Evolutionary conservation across 1,284 basidiomycete genomes (phyloP).

Genomic region (Coniferiporia sulphurascens): DNA sequence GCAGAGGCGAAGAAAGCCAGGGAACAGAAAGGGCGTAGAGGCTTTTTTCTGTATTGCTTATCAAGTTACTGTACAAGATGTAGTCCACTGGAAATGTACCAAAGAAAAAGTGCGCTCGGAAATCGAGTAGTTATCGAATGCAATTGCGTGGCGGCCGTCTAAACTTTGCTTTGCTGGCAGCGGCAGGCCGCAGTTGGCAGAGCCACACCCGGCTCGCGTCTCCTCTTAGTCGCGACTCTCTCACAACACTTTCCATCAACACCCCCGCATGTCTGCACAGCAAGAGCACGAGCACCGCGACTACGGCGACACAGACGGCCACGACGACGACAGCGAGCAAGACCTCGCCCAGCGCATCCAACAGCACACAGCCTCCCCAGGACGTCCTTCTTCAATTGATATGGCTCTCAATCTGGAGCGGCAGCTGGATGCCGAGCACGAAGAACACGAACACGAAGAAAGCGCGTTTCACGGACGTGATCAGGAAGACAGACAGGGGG

Average conservation of each 20-base stretch:
- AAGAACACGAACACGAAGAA: slow-evolving; percentile 8
- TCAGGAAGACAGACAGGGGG: slow-evolving; percentile 37
- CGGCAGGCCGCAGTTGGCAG: too few relatives aligned
- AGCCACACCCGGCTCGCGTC: neutral
- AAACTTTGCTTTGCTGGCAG: slow-evolving; percentile 8
- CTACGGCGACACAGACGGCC: neutral
- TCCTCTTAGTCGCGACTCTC: neutral
- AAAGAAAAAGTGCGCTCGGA: neutral
- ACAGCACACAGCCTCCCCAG: neutral
- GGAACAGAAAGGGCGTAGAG: neutral
- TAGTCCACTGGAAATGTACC: slow-evolving; percentile 1
- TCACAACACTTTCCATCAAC: neutral
- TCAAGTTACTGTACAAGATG: slow-evolving; percentile 7
- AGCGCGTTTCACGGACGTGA: neutral
- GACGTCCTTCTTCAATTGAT: slow-evolving; percentile 65
- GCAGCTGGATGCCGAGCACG: slow-evolving; percentile 42
- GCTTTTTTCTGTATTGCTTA: slow-evolving; percentile 1
- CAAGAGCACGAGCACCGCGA: neutral
- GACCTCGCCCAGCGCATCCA: slow-evolving; percentile 9
- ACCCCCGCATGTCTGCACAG: neutral
- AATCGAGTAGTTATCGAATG: neutral
- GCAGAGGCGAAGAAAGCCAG: neutral
- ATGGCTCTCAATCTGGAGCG: slow-evolving; percentile 71
- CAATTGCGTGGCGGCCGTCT: neutral
- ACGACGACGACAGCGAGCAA: neutral